These are phyloP conservation scores for Colletotrichum graminicola DNA, from an alignment of 2,329 filamentous ascomycete species.

Conservation along the genomic window DNA sequence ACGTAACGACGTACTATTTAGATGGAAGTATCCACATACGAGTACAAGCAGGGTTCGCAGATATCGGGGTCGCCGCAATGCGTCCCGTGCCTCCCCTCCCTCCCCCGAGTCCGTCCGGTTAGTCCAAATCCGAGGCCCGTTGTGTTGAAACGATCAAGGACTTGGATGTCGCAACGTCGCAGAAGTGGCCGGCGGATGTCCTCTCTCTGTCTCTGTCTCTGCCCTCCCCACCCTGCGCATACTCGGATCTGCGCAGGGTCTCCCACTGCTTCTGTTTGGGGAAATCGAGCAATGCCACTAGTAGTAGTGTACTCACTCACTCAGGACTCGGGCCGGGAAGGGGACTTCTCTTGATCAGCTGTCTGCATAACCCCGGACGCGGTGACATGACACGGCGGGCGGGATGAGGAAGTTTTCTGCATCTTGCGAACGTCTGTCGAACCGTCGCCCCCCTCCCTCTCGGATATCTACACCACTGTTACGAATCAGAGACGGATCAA, in stretches of 20 bases:
- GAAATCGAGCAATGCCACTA: constrained; percentile 22
- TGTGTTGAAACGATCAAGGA: too few relatives aligned
- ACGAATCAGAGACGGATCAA: neutral
- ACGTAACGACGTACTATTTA: neutral
- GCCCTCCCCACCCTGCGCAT: neutral
- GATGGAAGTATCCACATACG: neutral
- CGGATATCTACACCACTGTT: too few relatives aligned
- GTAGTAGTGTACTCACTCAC: too few relatives aligned
- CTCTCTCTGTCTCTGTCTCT: neutral
- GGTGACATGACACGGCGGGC: constrained; percentile 1
- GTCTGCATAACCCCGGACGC: neutral
- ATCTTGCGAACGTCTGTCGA: neutral
- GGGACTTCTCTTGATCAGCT: neutral
- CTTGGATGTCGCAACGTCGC: constrained; percentile 16
- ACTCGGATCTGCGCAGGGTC: constrained; percentile 3
- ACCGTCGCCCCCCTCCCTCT: too few relatives aligned
- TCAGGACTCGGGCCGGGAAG: neutral
- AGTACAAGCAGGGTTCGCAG: neutral
- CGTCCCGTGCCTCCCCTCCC: neutral
- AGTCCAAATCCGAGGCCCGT: neutral
- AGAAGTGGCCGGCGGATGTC: constrained; percentile 5
- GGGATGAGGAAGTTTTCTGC: neutral
- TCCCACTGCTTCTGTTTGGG: constrained; percentile 8
- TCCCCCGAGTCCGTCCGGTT: too few relatives aligned
- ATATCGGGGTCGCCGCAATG: constrained; percentile 29